Base-by-base conservation (phyloP, 805 yeast species). In the Saturnispora gosingensis region DNA sequence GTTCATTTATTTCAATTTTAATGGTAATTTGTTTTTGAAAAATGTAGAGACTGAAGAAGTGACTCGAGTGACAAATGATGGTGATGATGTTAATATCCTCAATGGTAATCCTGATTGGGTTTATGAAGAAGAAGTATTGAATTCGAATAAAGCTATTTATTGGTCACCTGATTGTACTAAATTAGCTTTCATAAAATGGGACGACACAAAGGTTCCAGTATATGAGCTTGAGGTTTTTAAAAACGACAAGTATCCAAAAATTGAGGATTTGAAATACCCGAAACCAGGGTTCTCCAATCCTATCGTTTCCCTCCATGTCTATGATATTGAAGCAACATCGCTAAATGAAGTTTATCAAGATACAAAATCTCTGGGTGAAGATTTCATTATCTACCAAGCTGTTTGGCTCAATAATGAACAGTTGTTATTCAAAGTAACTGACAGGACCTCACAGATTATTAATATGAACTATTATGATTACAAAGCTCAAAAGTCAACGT, bases 71-170 rank as follows among this genome's bases (percentile, higher is more conserved):
- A 77, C 84, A 0, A 53, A 55, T 4, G 84, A 78, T 61, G 90
- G 89, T 0, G 67, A 74, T 11, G 35, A 28, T 13, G 60, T 55
- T 0, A 66, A 73, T 16, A 68, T 84, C 4, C 72, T 75, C 54
- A 82, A 85, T 58, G 95, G 88, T 5, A 82, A 74, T 55, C 81
- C 90, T 0, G 93, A 85, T 60, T 86, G 95, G 93, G 82, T 85
- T 1, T 85, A 85, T 63, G 95, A 86, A 63, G 95, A 86, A 61
- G 95, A 86, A 59, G 86, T 86, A 1, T 66, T 81, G 11, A 74
- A 74, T 0, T 59, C 68, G 15, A 90, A 83, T 55, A 66, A 63
- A 35, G 80, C 85, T 0, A 67, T 85, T 11, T 85, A 88, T 85
- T 85, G 91, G 89, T 69, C 82, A 15, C 82, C 84, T 1, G 79